Evolutionary conservation across 371 early-diverging fungal species (phyloP).

Genomic region (Saksenaea oblongispora): DNA sequence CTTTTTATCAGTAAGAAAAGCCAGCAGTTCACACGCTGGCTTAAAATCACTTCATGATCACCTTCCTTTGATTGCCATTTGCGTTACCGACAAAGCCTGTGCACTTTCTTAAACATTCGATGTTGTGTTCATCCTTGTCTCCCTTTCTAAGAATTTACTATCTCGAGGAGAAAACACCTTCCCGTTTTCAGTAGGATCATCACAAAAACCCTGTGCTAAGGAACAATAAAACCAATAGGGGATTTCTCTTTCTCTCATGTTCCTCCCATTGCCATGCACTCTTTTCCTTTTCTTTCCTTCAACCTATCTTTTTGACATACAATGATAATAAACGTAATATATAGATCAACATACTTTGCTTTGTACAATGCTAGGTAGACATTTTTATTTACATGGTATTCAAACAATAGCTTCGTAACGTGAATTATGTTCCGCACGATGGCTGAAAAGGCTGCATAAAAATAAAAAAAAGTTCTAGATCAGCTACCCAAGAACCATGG

Average conservation of each 20-base stretch:
- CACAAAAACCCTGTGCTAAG: not conserved
- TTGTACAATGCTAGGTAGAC: no score
- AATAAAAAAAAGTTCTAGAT: not conserved
- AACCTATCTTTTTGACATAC: not conserved
- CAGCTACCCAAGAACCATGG: no score
- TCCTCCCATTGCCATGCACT: not conserved
- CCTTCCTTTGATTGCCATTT: not conserved
- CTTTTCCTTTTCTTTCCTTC: not conserved
- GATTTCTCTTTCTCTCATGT: not conserved
- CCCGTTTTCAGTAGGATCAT: not conserved
- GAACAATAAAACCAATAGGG: not conserved
- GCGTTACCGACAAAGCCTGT: not conserved
- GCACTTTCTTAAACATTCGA: no score
- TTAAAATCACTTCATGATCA: no score
- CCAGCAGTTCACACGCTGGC: no score
- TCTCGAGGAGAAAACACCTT: not conserved
- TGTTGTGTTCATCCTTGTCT: not conserved
- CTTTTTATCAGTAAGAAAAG: no score
- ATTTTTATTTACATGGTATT: not conserved
- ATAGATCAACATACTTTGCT: no score
- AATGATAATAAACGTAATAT: no score
- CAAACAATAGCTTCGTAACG: slow-evolving; percentile 50
- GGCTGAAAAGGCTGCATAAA: slow-evolving; percentile 54
- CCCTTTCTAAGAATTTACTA: not conserved
- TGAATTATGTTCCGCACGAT: slow-evolving; percentile 53